These are phyloP conservation scores for Lasiodiplodia gonubiensis DNA, from an alignment of 2,329 filamentous ascomycete genomes.

Conservation along the genomic window DNA sequence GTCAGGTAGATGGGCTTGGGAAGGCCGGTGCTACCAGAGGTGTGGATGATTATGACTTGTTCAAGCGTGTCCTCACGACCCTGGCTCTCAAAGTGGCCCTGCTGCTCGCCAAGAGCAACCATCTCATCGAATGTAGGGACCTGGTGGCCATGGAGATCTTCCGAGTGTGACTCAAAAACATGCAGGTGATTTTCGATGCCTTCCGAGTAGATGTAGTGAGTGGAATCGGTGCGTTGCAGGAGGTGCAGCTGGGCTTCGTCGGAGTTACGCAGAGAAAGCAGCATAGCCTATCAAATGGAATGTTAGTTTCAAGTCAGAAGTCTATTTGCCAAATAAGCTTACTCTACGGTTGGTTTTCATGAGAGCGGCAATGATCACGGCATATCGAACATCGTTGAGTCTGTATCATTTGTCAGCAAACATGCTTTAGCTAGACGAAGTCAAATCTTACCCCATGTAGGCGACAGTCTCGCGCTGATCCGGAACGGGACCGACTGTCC, in stretches of 20 bases:
- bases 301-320: not conserved
- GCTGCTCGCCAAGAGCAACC: slow-evolving; percentile 7
- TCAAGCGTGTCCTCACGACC: slow-evolving; percentile 29
- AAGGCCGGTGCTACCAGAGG: slow-evolving; percentile 44
- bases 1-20: slow-evolving; percentile 40
- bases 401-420: slow-evolving; percentile 4
- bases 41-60: slow-evolving; percentile 39
- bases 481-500: slow-evolving; percentile 16
- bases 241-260: slow-evolving; percentile 27
- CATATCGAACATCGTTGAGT: slow-evolving; percentile 25
- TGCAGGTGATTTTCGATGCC: slow-evolving; percentile 17
- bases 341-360: slow-evolving; percentile 26
- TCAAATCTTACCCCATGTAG: slow-evolving; percentile 18
- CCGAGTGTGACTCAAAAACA: slow-evolving; percentile 2
- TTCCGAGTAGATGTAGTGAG: slow-evolving; percentile 24
- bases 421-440: not conserved
- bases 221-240: slow-evolving; percentile 17
- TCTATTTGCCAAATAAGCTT: not conserved
- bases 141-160: not conserved
- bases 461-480: slow-evolving; percentile 25
- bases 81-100: not conserved
- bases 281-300: not conserved
- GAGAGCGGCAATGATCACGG: not conserved
- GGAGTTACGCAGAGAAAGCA: slow-evolving; percentile 26
- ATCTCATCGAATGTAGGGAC: slow-evolving; percentile 14